Percentiles rank a stretch among this genome's conserved stretches.
Evolutionary conservation across 1,284 basidiomycete species (phyloP).

Genomic region (Melampsora americana): DNA sequence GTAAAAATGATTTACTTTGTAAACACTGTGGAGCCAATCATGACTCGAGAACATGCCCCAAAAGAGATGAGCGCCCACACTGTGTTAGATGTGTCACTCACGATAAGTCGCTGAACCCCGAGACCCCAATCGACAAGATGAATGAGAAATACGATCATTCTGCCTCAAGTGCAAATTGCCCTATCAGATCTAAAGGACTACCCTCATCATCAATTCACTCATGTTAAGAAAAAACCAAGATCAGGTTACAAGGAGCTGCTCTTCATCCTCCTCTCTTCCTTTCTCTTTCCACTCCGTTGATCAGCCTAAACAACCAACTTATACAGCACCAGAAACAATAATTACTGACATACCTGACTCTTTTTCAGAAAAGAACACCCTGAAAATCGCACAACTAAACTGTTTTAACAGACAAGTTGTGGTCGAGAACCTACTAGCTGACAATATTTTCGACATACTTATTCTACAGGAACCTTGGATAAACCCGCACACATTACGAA

Average conservation of each 20-base stretch:
- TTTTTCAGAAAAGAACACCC: not conserved
- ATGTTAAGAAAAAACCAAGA: not conserved
- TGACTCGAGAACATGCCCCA: not conserved
- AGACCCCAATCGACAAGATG: not conserved
- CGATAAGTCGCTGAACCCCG: not conserved
- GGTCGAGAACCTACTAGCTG: not conserved
- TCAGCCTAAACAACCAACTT: not conserved
- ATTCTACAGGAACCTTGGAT: slow-evolving; percentile 11
- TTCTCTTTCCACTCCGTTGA: not conserved
- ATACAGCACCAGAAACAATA: not conserved
- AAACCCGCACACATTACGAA: not conserved
- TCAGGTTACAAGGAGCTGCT: not conserved
- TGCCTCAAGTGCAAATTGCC: slow-evolving; percentile 4
- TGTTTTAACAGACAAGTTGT: not conserved
- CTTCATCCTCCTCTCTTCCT: not conserved
- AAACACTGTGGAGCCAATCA: slow-evolving; percentile 7
- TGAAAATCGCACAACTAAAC: not conserved
- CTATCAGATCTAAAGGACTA: slow-evolving; percentile 3
- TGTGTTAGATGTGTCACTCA: slow-evolving; percentile 2
- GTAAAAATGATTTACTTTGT: slow-evolving; percentile 3
- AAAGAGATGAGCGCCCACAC: not conserved
- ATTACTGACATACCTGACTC: not conserved
- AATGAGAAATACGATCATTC: not conserved
- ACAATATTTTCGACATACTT: not conserved
- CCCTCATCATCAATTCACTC: not conserved